Base-by-base conservation (phyloP, 2,329 filamentous ascomycete species). In the Teratosphaeria destructans region DNA sequence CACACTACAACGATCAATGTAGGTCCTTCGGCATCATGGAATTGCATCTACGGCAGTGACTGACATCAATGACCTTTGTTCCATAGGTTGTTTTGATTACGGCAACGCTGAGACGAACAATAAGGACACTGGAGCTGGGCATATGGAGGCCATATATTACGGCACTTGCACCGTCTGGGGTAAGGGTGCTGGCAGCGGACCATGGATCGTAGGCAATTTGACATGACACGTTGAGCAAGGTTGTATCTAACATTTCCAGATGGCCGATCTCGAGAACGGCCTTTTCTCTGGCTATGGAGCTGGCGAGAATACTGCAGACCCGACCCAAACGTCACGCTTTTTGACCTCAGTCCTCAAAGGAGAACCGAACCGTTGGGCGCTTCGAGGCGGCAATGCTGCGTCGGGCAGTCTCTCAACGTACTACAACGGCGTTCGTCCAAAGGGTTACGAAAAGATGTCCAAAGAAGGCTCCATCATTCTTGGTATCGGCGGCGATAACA, bases 81-180 rank as follows among this genome's bases (percentile, higher is more conserved):
- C n/a, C n/a, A 10, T n/a, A 49, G 43, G 43, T 52, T 61, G 60
- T 52, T 57, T 60, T 34, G 74, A 76, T 56, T 76, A 76, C 35
- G 74, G 74, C 47, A 76, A 76, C 35, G 74, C 73, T 11, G 74
- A 76, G 61, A 71, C 67, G 11, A 75, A 64, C 65, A 74, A 67
- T 52, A 62, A 59, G 0, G 73, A 76, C 57, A 79, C 82, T 0
- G 85, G 85, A 3, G 78, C 81, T 57, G 84, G 82, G n/a, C 83
- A 86, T 66, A 87, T 87, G 85, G 85, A 87, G 67, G 82, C 84
- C 59, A 82, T 87, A 61, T 87, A 87, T 77, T 87, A 78, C 65
- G 84, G 85, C 1, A 73, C 75, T 68, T 79, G 66, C 69, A 82
- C 75, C 0, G 59, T 58, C 62, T 85, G 82, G 81, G 84, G 84